Evolutionary conservation across 768 basidiomycete species (phyloP).

Genomic region (Butyriboletus loyo): DNA sequence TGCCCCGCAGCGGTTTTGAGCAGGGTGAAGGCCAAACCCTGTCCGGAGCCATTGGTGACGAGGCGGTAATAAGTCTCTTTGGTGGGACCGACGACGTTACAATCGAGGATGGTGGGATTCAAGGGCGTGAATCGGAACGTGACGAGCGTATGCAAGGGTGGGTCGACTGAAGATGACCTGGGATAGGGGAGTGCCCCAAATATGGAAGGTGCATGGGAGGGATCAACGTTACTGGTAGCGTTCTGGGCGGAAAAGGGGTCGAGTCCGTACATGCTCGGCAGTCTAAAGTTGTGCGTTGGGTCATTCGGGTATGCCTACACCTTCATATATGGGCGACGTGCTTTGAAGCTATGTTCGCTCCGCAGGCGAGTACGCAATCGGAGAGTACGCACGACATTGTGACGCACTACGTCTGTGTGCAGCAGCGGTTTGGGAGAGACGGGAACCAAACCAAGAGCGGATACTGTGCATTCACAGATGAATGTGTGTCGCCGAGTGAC

Average conservation of each 20-base stretch:
- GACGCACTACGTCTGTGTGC: background rate
- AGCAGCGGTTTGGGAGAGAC: background rate
- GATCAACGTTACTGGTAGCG: slow-evolving; percentile 9
- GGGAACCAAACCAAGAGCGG: background rate
- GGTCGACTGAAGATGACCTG: slow-evolving; percentile 16
- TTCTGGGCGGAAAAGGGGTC: slow-evolving; percentile 30
- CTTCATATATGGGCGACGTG: slow-evolving; percentile 10
- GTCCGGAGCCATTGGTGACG: slow-evolving; percentile 43
- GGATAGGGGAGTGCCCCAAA: slow-evolving; percentile 65
- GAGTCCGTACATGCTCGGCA: slow-evolving; percentile 21
- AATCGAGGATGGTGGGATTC: slow-evolving; percentile 53
- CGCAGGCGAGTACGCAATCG: background rate
- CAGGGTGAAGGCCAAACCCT: slow-evolving; percentile 52
- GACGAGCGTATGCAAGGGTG: slow-evolving; percentile 34
- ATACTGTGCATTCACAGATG: background rate
- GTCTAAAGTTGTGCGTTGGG: background rate
- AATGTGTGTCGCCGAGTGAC: background rate
- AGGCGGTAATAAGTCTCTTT: slow-evolving; percentile 47
- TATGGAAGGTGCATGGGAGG: slow-evolving; percentile 42
- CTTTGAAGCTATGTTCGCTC: slow-evolving; percentile 17
- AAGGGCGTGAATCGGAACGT: slow-evolving; percentile 51
- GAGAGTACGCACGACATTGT: background rate
- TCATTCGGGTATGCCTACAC: background rate
- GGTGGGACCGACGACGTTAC: slow-evolving; percentile 49
- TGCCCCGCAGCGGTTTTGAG: slow-evolving; percentile 47